Percentiles rank a stretch among this genome's conserved stretches.
Conservation (phyloP, 2,329 filamentous ascomycete species). For the Tolypocladium endophyticum region DNA sequence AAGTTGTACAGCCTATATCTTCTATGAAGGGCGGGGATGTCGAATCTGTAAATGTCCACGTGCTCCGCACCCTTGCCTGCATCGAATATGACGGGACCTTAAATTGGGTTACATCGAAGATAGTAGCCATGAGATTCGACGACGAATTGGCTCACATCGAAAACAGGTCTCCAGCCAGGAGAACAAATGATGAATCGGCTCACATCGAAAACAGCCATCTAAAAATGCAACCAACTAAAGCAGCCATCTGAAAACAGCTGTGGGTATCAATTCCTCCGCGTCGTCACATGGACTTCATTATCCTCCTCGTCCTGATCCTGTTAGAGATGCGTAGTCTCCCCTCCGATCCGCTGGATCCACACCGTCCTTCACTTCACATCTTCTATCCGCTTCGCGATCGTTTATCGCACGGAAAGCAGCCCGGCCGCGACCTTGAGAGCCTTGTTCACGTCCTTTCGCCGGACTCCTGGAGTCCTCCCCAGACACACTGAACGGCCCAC, state of each 20-base stretch:
- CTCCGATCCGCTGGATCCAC: not conserved
- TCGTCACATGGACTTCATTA: not conserved
- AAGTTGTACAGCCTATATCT: no score
- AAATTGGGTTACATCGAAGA: no score
- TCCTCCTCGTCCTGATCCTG: not conserved
- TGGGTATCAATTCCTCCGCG: not conserved
- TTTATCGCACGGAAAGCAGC: not conserved
- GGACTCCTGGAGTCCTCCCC: conserved; percentile 26
- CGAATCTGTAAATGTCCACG: no score
- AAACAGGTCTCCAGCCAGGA: not conserved
- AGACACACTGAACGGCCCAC: conserved; percentile 24
- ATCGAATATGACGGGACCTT: no score
- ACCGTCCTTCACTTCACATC: not conserved
- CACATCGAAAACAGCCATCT: not conserved
- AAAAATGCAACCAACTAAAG: no score
- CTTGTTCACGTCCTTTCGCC: conserved; percentile 24
- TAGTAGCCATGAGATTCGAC: no score
- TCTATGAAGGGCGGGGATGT: no score
- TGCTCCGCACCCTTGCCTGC: no score
- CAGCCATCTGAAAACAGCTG: no score
- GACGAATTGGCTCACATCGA: not conserved
- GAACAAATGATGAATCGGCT: not conserved
- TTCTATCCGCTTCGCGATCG: not conserved
- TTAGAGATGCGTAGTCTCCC: not conserved
- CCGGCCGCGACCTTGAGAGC: conserved; percentile 19